Base-by-base conservation (phyloP, 2,329 filamentous ascomycete genomes). In the Ophiostoma novo-ulmi region DNA sequence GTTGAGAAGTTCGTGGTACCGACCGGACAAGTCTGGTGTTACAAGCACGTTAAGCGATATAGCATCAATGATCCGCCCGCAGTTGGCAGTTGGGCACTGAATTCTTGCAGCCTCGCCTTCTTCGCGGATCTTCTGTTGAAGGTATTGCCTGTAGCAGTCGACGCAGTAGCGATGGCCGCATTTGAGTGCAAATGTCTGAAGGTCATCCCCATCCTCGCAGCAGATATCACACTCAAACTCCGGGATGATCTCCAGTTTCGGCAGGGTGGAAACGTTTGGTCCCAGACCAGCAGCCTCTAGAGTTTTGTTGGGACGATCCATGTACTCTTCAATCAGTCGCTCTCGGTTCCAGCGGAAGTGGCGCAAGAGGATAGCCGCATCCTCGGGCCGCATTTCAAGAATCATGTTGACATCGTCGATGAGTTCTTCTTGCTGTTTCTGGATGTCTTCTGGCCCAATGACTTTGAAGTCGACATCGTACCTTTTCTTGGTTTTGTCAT, bases 271-370 rank as follows among this genome's bases (percentile, higher is more conserved):
- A n/a, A 86, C 83, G 72, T 84, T 87, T 70, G 89, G 86, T 48
- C 89, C 90, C 39, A 99, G 81, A 0, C 95, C 95, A 17, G 94
- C 94, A 72, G 89, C 89, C 76, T 97, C 93, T 44, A 98, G 82
- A 1, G 95, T 88, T 77, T 90, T 87, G 72, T 91, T 88, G 3
- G 91, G 89, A 68, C 87, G 87, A 74, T 99, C 94, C 94, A 99
- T 97, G 80, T 98, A 98, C 74, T 93, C 89, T 77, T 99, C 95
- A 71, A 98, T 94, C 75, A 99, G 80, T 55, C 92, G 89, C 78
- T 99, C 95, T 79, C 97, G 95, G 80, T 98, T 98, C 95, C 95
- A 99, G 77, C 93, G 87, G 75, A 92, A 92, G 80, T 95, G 88
- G 66, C 95, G 90, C 72, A 99, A 83, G 58, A 99, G 84, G 69